These are phyloP conservation scores for Solanum ossicruentum DNA, from an alignment of 257 asterid species.

Conservation along the genomic window DNA sequence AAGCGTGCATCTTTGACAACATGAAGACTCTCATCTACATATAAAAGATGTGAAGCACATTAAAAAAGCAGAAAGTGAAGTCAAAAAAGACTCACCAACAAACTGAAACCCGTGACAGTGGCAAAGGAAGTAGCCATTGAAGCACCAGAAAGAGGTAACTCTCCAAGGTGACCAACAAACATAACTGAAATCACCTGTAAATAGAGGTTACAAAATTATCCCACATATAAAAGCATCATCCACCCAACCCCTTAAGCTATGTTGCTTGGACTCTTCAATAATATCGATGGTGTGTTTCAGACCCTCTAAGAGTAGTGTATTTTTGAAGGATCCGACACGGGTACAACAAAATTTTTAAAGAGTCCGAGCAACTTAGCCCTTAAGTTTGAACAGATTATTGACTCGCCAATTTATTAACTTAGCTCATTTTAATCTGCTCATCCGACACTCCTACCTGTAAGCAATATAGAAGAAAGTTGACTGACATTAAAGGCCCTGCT, in stretches of 20 bases:
- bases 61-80: background rate
- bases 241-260: background rate
- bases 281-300: no score
- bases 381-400: background rate
- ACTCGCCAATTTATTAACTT: background rate
- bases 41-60: background rate
- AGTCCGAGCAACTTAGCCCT: background rate
- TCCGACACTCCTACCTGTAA: background rate
- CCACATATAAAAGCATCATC: background rate
- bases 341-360: no score
- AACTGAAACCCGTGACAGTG: slow-evolving; percentile 10
- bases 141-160: slow-evolving; percentile 13
- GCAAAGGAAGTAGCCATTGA: slow-evolving; percentile 15
- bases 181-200: slow-evolving; percentile 2
- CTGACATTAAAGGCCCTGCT: slow-evolving; percentile 9
- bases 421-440: background rate
- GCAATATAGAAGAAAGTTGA: background rate
- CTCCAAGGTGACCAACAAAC: slow-evolving; percentile 15
- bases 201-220: background rate
- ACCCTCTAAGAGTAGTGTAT: no score
- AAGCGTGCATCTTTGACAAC: background rate
- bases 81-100: background rate
- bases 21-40: background rate
- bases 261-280: no score
- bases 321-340: no score